phyloP scores from a whole-genome alignment of 2,329 filamentous ascomycete genomes.

The Canariomyces notabilis region DNA sequence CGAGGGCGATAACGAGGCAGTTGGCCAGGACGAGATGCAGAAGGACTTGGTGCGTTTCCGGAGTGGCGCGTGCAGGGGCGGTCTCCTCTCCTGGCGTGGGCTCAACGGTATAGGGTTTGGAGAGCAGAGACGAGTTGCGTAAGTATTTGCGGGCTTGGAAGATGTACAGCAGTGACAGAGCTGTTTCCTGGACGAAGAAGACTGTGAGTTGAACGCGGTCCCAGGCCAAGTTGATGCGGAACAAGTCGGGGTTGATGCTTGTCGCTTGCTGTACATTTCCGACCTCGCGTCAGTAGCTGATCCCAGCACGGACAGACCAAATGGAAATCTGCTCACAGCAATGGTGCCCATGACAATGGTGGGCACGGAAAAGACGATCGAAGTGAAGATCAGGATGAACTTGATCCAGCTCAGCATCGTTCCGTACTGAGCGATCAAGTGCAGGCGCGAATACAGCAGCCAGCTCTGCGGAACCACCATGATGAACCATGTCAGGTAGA shows the following conservation, averaged over 20 bases:
- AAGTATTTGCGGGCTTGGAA: conserved; percentile 20
- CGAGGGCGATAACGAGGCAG: conserved; percentile 35
- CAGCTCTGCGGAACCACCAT: conserved; percentile 32
- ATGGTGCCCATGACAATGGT: conserved; percentile 28
- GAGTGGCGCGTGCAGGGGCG: not conserved
- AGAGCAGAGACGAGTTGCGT: conserved; percentile 7
- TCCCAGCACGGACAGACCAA: not conserved
- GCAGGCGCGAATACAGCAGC: conserved; percentile 30
- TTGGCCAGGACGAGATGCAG: conserved; percentile 35
- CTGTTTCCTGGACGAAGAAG: conserved; percentile 31
- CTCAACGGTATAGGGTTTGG: not conserved
- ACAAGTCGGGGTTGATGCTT: conserved; percentile 22
- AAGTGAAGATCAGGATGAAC: conserved; percentile 24
- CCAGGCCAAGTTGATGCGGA: conserved; percentile 25
- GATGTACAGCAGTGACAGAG: conserved; percentile 30
- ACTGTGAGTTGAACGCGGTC: conserved; percentile 30
- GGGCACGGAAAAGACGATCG: conserved; percentile 27
- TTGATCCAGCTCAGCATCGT: conserved; percentile 23
- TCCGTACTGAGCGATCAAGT: conserved; percentile 27
- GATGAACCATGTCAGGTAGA: conserved; percentile 30
- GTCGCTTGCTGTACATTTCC: conserved; percentile 21
- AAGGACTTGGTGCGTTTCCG: conserved; percentile 21
- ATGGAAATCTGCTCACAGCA: conserved; percentile 19
- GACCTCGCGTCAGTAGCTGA: not conserved
- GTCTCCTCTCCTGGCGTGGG: not conserved